Conservation (phyloP, 139 green algal genomes). For the Auxenochlorella protothecoides region DNA sequence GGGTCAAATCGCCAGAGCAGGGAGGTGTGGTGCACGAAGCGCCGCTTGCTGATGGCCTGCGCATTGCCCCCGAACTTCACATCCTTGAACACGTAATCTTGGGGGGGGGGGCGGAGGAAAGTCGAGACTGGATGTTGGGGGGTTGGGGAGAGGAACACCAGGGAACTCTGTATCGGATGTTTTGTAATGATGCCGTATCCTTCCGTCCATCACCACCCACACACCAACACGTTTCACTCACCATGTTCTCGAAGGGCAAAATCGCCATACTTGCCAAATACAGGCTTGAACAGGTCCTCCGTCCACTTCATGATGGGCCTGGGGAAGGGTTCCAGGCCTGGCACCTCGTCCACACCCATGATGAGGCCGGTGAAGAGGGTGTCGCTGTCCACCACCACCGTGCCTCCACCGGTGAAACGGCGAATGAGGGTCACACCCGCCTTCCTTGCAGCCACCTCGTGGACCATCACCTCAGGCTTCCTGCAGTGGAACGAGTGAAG, state of each 20-base stretch:
- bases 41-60: slow-evolving; percentile 82
- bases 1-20: slow-evolving; percentile 87
- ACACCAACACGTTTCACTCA: slow-evolving; percentile 11
- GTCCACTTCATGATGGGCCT: slow-evolving; percentile 86
- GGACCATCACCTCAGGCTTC: slow-evolving; percentile 64
- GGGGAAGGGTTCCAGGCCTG: slow-evolving; percentile 62
- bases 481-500: slow-evolving; percentile 20
- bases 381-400: slow-evolving; percentile 83
- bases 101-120: not conserved
- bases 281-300: slow-evolving; percentile 57
- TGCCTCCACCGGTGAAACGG: slow-evolving; percentile 91
- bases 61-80: slow-evolving; percentile 96
- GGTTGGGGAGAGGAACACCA: too few relatives aligned
- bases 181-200: too few relatives aligned
- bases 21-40: slow-evolving; percentile 95
- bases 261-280: slow-evolving; percentile 47
- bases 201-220: too few relatives aligned
- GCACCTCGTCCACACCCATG: slow-evolving; percentile 29
- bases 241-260: slow-evolving; percentile 70
- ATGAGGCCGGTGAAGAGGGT: slow-evolving; percentile 51
- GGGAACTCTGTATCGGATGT: too few relatives aligned
- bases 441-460: slow-evolving; percentile 38
- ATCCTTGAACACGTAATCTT: slow-evolving; percentile 81
- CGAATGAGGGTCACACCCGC: slow-evolving; percentile 56
- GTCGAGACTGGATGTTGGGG: too few relatives aligned